Base-by-base conservation (phyloP, 2,329 filamentous ascomycete genomes). In the Tolypocladium paradoxum region DNA sequence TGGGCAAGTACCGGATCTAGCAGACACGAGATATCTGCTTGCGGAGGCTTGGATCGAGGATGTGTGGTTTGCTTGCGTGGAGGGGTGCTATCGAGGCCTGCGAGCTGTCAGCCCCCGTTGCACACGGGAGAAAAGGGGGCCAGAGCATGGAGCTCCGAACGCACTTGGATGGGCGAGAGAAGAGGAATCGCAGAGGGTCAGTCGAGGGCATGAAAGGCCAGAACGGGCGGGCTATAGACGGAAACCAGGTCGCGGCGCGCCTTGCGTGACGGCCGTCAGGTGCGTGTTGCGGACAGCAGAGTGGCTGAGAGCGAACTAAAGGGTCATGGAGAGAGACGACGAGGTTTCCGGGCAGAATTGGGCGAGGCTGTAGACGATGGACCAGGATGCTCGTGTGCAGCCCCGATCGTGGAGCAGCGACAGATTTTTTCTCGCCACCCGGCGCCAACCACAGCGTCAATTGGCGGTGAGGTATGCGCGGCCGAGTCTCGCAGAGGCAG, bases 131-230 rank as follows among this genome's bases (percentile, higher is more conserved):
- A n/a, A 9, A 43, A n/a, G 22, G 7, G 36, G 31, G n/a, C 16
- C 48, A 8, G 12, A 7, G 48, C 22, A n/a, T 4, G 24, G 43
- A n/a, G 18, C 16, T 2, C 2, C 43, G 6, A 16, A 37, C 87
- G 69, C 75, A 95, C 90, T 95, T 95, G 73, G 89, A 88, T 69
- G 90, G 90, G 79, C 93, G 68, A 40, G 67, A 93, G 70, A 89
- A 95, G 65, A 96, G 83, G 77, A 95, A 93, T 76, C 90, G 88
- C 69, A 95, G 83, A 68, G 95, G 84, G 74, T 95, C 88, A 76
- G 85, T 87, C 72, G 81, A 85, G 87, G 83, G 91, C 90, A 96
- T 96, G 85, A 83, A 88, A 82, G 73, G 75, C 68, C 65, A 63
- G 56, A 12, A 34, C n/a, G 12, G 43, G 47, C 36, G 48, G 50